Evolutionary conservation across 371 early-diverging fungal genomes (phyloP).

Genomic region (Gilbertella persicaria): DNA sequence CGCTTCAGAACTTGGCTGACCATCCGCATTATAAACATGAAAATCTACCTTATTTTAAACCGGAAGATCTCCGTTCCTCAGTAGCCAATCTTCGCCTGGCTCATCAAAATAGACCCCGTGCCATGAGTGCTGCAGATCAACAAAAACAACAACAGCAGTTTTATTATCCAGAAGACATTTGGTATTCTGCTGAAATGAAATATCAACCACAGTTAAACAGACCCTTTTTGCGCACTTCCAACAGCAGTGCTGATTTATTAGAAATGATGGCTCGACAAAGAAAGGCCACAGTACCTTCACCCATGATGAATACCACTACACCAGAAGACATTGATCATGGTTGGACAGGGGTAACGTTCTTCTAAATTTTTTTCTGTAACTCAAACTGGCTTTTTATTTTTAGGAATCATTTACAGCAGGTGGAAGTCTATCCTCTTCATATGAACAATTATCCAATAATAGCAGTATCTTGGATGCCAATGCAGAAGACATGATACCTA

Average conservation of each 20-base stretch:
- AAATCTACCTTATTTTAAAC: constrained; percentile 11
- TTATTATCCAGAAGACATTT: background rate
- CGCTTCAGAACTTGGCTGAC: constrained; percentile 21
- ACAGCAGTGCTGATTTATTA: constrained; percentile 43
- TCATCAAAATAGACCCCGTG: constrained; percentile 42
- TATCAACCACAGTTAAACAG: background rate
- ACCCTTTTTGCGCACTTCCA: constrained; percentile 33
- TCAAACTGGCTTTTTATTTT: background rate
- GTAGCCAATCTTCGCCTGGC: constrained; percentile 12
- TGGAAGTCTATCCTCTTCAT: constrained; percentile 9
- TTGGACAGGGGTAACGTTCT: constrained; percentile 24
- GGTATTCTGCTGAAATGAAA: background rate
- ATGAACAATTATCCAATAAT: background rate
- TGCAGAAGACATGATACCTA: constrained; percentile 5
- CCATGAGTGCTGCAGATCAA: constrained; percentile 50
- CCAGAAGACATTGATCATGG: constrained; percentile 11
- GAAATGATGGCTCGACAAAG: constrained; percentile 41
- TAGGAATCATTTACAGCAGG: constrained; percentile 9
- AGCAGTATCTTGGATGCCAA: background rate
- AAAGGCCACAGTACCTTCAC: constrained; percentile 7
- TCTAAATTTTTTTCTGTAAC: constrained; percentile 3
- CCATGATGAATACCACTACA: constrained; percentile 9
- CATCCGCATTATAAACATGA: constrained; percentile 18
- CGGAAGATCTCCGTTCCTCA: constrained; percentile 27
- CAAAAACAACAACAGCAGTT: constrained; percentile 1